A percentile compares a stretch with the other conserved stretches of the same genome.
phyloP scores from a whole-genome alignment of 2,329 filamentous ascomycete species.

The Xylaria sp. region DNA sequence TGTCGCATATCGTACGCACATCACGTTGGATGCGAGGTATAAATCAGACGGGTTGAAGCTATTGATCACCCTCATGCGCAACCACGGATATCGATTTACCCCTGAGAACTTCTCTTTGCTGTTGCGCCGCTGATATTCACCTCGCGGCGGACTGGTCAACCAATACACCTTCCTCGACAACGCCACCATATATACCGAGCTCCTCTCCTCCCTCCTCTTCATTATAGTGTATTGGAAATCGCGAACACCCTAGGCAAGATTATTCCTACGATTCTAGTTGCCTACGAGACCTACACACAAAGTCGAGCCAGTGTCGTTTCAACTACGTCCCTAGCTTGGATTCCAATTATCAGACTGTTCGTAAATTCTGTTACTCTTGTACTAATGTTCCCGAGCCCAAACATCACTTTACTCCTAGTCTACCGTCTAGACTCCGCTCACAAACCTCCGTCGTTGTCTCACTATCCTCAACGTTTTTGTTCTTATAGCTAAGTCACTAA shows the following conservation, averaged over 20 bases:
- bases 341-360: background rate
- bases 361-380: conserved; percentile 1
- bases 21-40: conserved; percentile 39
- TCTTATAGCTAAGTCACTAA: background rate
- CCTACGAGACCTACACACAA: background rate
- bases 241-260: background rate
- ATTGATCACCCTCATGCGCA: conserved; percentile 22
- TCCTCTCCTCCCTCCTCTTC: background rate
- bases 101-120: conserved; percentile 1
- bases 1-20: conserved; percentile 22
- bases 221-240: background rate
- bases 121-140: conserved; percentile 10
- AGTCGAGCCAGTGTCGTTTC: background rate
- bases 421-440: background rate
- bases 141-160: conserved; percentile 7
- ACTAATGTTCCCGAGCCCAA: background rate
- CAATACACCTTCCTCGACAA: conserved; percentile 7
- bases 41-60: conserved; percentile 42
- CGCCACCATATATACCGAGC: conserved; percentile 6
- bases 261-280: background rate
- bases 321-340: background rate
- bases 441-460: background rate
- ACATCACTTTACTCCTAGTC: background rate
- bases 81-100: conserved; percentile 13
- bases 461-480: background rate